A percentile compares a stretch with the other conserved stretches of the same genome.
Conservation (phyloP, 345 rosid genomes). For the Boechera divaricarpa region DNA sequence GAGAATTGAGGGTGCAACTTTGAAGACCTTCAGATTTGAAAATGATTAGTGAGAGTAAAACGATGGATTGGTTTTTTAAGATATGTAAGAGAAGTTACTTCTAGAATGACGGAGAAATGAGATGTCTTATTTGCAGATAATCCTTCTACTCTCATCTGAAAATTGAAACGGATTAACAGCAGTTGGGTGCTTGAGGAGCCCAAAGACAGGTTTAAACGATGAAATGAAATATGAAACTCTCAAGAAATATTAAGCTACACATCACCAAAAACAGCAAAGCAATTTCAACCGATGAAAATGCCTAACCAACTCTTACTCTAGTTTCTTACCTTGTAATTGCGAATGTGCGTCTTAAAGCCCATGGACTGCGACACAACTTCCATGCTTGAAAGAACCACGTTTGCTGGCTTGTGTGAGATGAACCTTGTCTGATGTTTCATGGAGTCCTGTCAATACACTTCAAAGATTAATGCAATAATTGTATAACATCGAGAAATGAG, state of each 20-base stretch:
- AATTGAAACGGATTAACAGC: not conserved
- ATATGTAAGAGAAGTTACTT: slow-evolving; percentile 51
- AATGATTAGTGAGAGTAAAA: slow-evolving; percentile 2
- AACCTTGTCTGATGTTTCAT: slow-evolving; percentile 84
- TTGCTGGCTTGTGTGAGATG: slow-evolving; percentile 85
- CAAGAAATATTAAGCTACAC: not conserved
- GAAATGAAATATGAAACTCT: not conserved
- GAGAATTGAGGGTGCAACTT: slow-evolving; percentile 84
- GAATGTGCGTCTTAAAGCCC: slow-evolving; percentile 97
- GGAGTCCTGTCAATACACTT: slow-evolving; percentile 63
- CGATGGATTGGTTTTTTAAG: slow-evolving; percentile 5
- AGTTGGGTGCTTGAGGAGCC: not conserved
- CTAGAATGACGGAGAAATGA: slow-evolving; percentile 80
- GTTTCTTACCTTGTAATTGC: slow-evolving; percentile 80
- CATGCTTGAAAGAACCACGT: slow-evolving; percentile 87
- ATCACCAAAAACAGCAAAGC: not conserved
- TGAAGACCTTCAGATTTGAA: slow-evolving; percentile 63
- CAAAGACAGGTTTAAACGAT: not conserved
- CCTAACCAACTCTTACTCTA: not conserved
- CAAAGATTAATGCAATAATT: slow-evolving; percentile 1
- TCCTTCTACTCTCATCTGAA: slow-evolving; percentile 98
- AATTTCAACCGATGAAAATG: not conserved
- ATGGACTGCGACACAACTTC: slow-evolving; percentile 98
- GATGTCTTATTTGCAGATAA: slow-evolving; percentile 68
- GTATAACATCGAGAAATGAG: slow-evolving; percentile 4